Evolutionary conservation across 208 protist genomes (phyloP).

Genomic region (Acanthamoeba royreba): DNA sequence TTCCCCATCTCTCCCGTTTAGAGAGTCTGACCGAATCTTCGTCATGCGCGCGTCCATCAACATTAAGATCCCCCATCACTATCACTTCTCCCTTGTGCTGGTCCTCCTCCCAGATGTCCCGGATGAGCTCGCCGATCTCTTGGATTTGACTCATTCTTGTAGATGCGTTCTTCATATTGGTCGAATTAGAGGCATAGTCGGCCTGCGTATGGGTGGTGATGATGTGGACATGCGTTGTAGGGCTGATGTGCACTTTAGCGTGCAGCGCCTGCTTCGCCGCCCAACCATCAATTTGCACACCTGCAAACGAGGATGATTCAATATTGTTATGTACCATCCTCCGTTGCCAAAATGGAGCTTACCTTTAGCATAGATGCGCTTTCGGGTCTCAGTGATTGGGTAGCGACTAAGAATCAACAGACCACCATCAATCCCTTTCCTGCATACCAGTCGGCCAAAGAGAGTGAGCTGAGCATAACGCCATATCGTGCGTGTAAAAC

Average conservation of each 20-base stretch:
- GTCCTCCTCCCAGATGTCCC: neutral
- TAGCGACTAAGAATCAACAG: slow-evolving; percentile 7
- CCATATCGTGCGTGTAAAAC: neutral
- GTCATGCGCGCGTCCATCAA: neutral
- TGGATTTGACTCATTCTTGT: slow-evolving; percentile 30
- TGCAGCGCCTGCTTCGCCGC: slow-evolving; percentile 10
- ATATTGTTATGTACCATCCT: neutral
- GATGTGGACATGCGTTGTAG: neutral
- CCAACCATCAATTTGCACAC: neutral
- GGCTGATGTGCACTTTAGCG: slow-evolving; percentile 23
- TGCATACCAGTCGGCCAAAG: neutral
- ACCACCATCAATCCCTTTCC: slow-evolving; percentile 29
- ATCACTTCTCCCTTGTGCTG: neutral
- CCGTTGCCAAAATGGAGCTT: neutral
- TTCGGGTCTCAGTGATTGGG: neutral
- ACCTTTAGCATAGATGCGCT: neutral
- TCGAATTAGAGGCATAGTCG: neutral
- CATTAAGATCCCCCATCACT: slow-evolving; percentile 32
- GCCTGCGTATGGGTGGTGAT: slow-evolving; percentile 33
- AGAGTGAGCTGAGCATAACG: neutral
- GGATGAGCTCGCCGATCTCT: slow-evolving; percentile 5
- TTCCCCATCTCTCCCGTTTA: neutral
- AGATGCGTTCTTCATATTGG: neutral
- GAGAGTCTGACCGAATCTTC: neutral
- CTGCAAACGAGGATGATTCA: neutral